Evolutionary conservation across 2,329 filamentous ascomycete genomes (phyloP), one percentile per base, ranked within the genome.

Genomic region (Orbilia quercus): DNA sequence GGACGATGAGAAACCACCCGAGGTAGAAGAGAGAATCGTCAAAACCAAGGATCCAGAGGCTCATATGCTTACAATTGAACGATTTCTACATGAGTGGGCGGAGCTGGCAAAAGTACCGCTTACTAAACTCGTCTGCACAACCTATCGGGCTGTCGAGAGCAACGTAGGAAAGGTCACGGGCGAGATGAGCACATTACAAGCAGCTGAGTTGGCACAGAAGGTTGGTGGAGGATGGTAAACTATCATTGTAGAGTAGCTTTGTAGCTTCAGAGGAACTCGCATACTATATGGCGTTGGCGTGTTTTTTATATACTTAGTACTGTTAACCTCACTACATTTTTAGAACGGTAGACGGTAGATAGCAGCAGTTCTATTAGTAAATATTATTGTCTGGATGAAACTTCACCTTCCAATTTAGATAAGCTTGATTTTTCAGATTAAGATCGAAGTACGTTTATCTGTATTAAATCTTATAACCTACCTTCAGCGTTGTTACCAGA

Each of bases 181-280:
- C 5, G 77, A 80, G 14, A 79, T 77, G 62, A 78, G 75, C 79
- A 89, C 91, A 45, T 90, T 96, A 79, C 87, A 89, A 71, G 93
- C 96, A 42, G 90, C 92, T 69, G 92, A 95, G 79, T 84, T 99
- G 78, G 94, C 94, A 50, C 89, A 92, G 64, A 95, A 92, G 81
- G 91, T 93, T 77, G 95, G 93, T 59, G 95, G 95, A 59, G 95
- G 95, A 22, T 99, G 95, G 95, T 98, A 85, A 81, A 6, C 36
- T 7, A 40, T 34, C 31, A 40, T 40, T 38, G n/a, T n/a, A n/a
- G n/a, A 40, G 9, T 31, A 31, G 4, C 9, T 9, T 31, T 31
- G 16, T 47, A 45, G 11, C 47, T 44, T 25, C 34, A 36, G n/a
- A 42, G 12, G 14, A 14, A 28, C 3, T 22, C 34, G 50, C 16